Base-by-base conservation (phyloP, 306 rosid genomes). In the Vicia faba region DNA sequence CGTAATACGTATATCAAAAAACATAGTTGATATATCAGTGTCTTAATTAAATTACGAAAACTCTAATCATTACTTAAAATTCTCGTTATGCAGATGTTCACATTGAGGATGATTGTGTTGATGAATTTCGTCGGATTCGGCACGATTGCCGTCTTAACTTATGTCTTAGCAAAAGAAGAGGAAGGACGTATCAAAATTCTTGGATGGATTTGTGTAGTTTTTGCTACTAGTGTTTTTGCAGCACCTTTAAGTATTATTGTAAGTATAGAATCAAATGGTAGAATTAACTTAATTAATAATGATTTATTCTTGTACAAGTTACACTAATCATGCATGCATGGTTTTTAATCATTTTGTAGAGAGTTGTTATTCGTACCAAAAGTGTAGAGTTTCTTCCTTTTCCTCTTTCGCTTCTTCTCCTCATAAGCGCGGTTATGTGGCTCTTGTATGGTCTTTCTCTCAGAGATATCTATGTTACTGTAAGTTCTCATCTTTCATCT, bases 351-450 rank as follows among this genome's bases (percentile, higher is more conserved):
- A 9, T 29, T 1, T 46, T 70, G 38, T 13, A 95, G 99, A 81
- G 95, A 49, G 71, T 73, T 68, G 99, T 95, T 2, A 75, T 95
- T 50, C 85, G 89, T 3, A 95, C 99, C 5, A 95, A 90, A 74
- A 95, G 99, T 77, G 96, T 88, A 14, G 97, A 95, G 84, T 95
- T 86, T 76, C 87, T 95, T 95, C 99, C 99, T 0, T 82, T 95
- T 41, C 70, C 82, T 35, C 74, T 95, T 20, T 95, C 99, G 5
- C 67, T 90, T 33, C 95, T 95, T 29, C 95, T 93, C 67, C 84
- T 92, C 13, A 61, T 93, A 10, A 93, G 99, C 49, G 99, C 99
- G 0, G 8, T 90, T 11, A 81, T 74, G 83, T 93, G 99, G 99
- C 78, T 86, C 15, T 25, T 81, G 11, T 93, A 93, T 29, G 99